Evolutionary conservation across 176 grass and related monocot species (phyloP), one percentile per base, ranked within the genome.

Genomic region (Phoenix dactylifera): DNA sequence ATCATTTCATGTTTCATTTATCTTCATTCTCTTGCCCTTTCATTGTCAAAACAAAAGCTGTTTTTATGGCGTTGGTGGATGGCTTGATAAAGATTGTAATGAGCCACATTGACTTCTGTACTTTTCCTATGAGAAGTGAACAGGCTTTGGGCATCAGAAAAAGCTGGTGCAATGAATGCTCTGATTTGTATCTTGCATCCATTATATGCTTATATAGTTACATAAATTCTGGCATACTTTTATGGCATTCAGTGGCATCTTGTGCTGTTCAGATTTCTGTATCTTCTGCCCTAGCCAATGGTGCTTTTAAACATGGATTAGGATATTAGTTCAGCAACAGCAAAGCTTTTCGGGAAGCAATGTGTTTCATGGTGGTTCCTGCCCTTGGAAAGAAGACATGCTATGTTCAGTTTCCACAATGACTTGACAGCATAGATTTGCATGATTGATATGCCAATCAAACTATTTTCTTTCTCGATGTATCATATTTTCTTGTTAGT

Each of bases 301-400:
- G 86, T 63, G 86, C 83, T 95, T 62, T 79, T 95, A 16, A 95
- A 95, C 70, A 80, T 95, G 82, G 90, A 95, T 81, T 95, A 86
- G 89, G 90, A 95, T 86, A 95, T 68, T 89, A 95, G 52, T 86
- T 95, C 70, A 95, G 89, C 59, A 95, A 81, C 76, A 89, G 86
- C 73, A 95, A 95, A 77, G 90, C 86, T 80, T 76, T 95, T 17
- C 80, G 70, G 54, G 90, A 95, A 69, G 90, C 90, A 51, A 95
- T 95, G 90, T 95, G 90, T 59, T 95, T 95, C 60, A 86, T 95
- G 90, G 89, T 95, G 86, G 90, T 89, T 56, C 86, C 90, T 32
- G 64, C 79, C 23, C 51, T 83, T 49, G 83, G 83, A 79, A 89
- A 67, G 67, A 95, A 95, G 76, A 83, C 80, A 51, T 89, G 90